Base-by-base conservation (phyloP, 73 alveolate genomes). In the Symbiodinium pilosum region DNA sequence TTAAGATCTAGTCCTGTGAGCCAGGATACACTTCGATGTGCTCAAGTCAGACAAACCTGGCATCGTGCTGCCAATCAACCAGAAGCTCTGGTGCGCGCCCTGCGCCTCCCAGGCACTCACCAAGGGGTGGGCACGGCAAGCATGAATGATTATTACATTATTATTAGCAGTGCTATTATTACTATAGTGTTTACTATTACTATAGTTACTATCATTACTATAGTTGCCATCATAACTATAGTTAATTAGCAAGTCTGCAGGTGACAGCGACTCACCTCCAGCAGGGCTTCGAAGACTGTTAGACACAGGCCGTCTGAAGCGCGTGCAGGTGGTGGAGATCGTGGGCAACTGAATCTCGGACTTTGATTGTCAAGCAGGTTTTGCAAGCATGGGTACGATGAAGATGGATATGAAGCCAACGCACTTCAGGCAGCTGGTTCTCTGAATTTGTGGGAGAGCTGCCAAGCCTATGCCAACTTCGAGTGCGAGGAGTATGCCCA, bases 41-140 rank as follows among this genome's bases (percentile, higher is more conserved):
- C 77, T 64, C 77, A 64, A 64, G 77, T 64, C 77, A 64, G 77
- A 64, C 77, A 64, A 16, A 64, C 77, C 77, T 64, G 77, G 77
- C 77, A 16, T 36, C 77, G 28, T 7, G 77, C 77, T 28, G 77
- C 77, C 77, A 64, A 36, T 36, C 77, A 64, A 28, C 77, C 77
- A 28, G 77, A 64, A 64, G 77, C 77, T 26, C 28, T 64, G 77
- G 77, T 26, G 8, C 77, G 77, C 38, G 77, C 2, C 2, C 77
- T 64, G 77, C 77, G 28, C 28, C 77, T 64, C 11, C 77, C 77
- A 64, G 77, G 77, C 77, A 21, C 71, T 30, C 26, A 16, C n/a
- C n/a, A n/a, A n/a, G n/a, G n/a, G n/a, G n/a, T n/a, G n/a, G n/a
- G n/a, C n/a, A n/a, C n/a, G n/a, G n/a, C n/a, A n/a, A n/a, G n/a